A percentile compares a stretch with the other conserved stretches of the same genome.
These are phyloP conservation scores for Tothia fuscella DNA, from an alignment of 2,329 filamentous ascomycete species.

Conservation along the genomic window DNA sequence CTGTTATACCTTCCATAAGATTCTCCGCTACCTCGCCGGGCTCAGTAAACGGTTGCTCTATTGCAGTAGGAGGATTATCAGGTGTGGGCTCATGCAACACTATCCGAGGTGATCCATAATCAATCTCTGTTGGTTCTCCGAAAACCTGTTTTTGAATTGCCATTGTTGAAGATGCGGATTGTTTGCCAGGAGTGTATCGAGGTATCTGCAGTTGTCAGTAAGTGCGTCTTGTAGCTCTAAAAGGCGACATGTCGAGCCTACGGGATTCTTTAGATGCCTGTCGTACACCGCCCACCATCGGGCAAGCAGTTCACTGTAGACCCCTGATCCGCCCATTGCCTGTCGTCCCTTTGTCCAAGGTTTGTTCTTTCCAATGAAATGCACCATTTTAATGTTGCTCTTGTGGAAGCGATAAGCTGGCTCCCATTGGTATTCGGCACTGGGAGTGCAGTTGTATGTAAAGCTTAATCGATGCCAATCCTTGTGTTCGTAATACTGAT, in stretches of 20 bases:
- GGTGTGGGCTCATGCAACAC: slow-evolving; percentile 13
- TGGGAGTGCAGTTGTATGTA: slow-evolving; percentile 94
- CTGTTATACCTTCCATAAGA: slow-evolving; percentile 29
- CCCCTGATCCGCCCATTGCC: slow-evolving; percentile 41
- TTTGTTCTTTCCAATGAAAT: slow-evolving; percentile 88
- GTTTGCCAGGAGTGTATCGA: slow-evolving; percentile 5
- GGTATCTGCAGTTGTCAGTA: background rate
- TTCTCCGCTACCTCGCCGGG: slow-evolving; percentile 31
- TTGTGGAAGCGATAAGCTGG: slow-evolving; percentile 92
- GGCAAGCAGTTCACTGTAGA: slow-evolving; percentile 72
- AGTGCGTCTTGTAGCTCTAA: background rate
- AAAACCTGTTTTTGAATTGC: slow-evolving; percentile 20
- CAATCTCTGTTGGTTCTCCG: slow-evolving; percentile 19
- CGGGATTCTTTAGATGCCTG: slow-evolving; percentile 54
- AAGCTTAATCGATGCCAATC: slow-evolving; percentile 82
- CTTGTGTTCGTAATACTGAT: slow-evolving; percentile 76
- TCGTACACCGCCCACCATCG: slow-evolving; percentile 96
- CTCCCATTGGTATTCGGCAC: slow-evolving; percentile 92
- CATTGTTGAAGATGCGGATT: slow-evolving; percentile 11
- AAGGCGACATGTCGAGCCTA: slow-evolving; percentile 12
- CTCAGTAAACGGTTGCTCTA: slow-evolving; percentile 27
- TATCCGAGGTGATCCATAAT: slow-evolving; percentile 9
- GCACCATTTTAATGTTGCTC: slow-evolving; percentile 75
- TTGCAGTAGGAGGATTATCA: slow-evolving; percentile 24
- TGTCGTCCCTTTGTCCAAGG: slow-evolving; percentile 51